Percentiles rank a stretch among this genome's conserved stretches.
Conservation (phyloP, 2,329 filamentous ascomycete genomes). For the Phoma herbarum region DNA sequence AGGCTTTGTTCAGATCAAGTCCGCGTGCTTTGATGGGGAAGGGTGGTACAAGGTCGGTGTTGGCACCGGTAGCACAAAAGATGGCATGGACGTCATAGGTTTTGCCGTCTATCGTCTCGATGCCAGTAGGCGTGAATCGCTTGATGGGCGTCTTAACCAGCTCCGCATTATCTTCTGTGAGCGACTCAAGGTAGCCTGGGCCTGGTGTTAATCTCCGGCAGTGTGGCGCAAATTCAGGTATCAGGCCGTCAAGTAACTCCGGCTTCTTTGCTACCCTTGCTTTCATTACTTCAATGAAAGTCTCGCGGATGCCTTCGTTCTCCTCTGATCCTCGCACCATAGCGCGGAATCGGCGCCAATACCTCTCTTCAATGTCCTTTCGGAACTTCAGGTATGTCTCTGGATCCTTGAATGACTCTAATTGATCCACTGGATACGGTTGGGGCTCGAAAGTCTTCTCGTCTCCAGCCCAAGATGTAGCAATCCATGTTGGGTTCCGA, state of each 20-base stretch:
- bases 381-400: conserved; percentile 64
- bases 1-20: conserved; percentile 63
- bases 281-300: conserved; percentile 49
- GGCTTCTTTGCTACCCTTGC: conserved; percentile 52
- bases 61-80: conserved; percentile 73
- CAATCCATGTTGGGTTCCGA: conserved; percentile 67
- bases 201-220: conserved; percentile 49
- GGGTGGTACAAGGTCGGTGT: conserved; percentile 59
- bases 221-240: conserved; percentile 51
- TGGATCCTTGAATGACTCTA: conserved; percentile 67
- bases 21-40: conserved; percentile 68
- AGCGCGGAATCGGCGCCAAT: conserved; percentile 62
- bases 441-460: conserved; percentile 55
- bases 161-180: conserved; percentile 54
- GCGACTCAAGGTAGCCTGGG: conserved; percentile 51
- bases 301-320: conserved; percentile 43
- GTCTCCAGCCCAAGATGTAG: conserved; percentile 62
- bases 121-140: conserved; percentile 49
- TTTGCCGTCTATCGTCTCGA: conserved; percentile 52
- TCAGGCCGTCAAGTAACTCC: conserved; percentile 53
- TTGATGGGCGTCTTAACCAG: conserved; percentile 53
- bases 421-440: conserved; percentile 60
- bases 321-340: conserved; percentile 51
- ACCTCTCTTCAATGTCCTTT: conserved; percentile 60
- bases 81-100: conserved; percentile 54